Evolutionary conservation across 257 asterid genomes (phyloP).

Genomic region (Osmanthus fragrans): DNA sequence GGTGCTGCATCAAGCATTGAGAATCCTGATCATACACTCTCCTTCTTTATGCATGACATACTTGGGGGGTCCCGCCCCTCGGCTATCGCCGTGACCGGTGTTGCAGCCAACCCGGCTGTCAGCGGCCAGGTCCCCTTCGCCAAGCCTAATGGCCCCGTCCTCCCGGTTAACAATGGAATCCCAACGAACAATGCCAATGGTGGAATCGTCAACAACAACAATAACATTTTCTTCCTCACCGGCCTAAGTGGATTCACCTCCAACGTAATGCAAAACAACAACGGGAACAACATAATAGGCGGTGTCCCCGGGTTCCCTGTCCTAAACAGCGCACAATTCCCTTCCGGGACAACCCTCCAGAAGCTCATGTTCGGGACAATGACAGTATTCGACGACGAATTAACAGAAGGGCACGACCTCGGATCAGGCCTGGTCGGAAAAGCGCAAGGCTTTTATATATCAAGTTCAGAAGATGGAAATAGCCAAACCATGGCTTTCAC

Average conservation of each 20-base stretch:
- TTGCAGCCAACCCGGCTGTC: conserved; percentile 72
- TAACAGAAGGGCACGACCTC: conserved; percentile 72
- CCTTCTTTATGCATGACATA: conserved; percentile 95
- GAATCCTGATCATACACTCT: conserved; percentile 40
- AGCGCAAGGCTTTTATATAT: conserved; percentile 80
- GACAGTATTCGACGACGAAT: conserved; percentile 75
- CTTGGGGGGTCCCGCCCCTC: conserved; percentile 84
- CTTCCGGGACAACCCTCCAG: conserved; percentile 65
- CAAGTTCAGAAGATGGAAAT: conserved; percentile 74
- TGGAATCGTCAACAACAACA: conserved; percentile 61
- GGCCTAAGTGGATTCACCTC: conserved; percentile 75
- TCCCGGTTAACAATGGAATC: conserved; percentile 58
- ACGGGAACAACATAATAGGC: conserved; percentile 56
- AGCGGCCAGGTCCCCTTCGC: conserved; percentile 90
- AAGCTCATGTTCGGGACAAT: conserved; percentile 87
- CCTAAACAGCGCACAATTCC: conserved; percentile 58
- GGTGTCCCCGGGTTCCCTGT: conserved; percentile 71
- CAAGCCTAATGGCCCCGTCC: conserved; percentile 82
- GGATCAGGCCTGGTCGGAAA: conserved; percentile 76
- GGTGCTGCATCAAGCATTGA: conserved; percentile 20
- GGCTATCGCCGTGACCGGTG: conserved; percentile 78
- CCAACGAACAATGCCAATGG: conserved; percentile 66
- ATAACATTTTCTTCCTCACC: conserved; percentile 67
- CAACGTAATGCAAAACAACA: conserved; percentile 54
- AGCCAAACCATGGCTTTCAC: conserved; percentile 86